Base-by-base conservation (phyloP, 2,329 filamentous ascomycete genomes). In the Hansfordia pulvinata region DNA sequence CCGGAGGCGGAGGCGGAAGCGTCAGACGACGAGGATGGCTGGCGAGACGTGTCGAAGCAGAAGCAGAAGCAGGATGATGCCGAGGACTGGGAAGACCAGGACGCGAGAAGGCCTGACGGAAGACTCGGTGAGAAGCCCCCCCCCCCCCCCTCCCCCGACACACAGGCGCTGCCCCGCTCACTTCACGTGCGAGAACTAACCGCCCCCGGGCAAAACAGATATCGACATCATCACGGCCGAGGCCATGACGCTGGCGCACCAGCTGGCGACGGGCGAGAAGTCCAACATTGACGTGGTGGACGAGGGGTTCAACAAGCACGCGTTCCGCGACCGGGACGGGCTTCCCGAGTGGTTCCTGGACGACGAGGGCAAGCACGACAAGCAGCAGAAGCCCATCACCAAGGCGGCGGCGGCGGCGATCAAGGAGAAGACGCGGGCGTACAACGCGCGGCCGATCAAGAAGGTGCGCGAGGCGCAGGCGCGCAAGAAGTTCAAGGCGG, bases 171-270 rank as follows among this genome's bases (percentile, higher is more conserved):
- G n/a, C n/a, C n/a, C n/a, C n/a, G n/a, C n/a, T n/a, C n/a, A n/a
- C n/a, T n/a, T n/a, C n/a, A n/a, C n/a, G n/a, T n/a, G n/a, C 10
- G 11, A 13, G 15, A 5, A 18, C 14, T 10, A 16, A 11, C 19
- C 30, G 24, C 44, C 48, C 40, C 44, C 28, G 15, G 23, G 29
- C 14, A 16, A 16, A 29, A 49, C 53, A 66, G 86, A 94, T 47
- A 93, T 98, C 54, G 85, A 96, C 50, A 96, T 98, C 44, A 93
- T 96, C 46, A 98, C 90, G n/a, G 90, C 85, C 5, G 90, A 98
- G 61, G 90, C 92, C 36, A 98, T 98, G 90, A 92, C 88, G 1
- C 67, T 98, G 10, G 92, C 90, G 1, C 90, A 96, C 38, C 72
- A 84, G 46, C 76, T 98, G 32, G 90, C 86, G 4, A 84, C 79